Percentiles rank a stretch among this genome's conserved stretches.
phyloP scores from a whole-genome alignment of 2,329 filamentous ascomycete genomes.

The Colletotrichum liaoningense region DNA sequence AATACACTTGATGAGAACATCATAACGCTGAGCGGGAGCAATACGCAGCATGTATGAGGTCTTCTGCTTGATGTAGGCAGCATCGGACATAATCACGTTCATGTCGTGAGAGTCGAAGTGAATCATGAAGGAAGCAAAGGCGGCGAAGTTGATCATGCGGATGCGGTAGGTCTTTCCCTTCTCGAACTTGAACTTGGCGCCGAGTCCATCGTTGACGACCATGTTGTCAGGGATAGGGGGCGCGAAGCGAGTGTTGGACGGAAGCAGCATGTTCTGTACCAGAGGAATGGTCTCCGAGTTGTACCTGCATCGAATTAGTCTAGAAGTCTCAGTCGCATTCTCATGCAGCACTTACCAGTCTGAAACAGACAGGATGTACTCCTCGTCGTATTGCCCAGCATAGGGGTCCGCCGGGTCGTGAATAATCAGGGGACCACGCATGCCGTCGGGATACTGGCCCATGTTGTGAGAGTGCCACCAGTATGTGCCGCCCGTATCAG shows the following conservation, averaged over 20 bases:
- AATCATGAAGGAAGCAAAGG: constrained; percentile 55
- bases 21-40: constrained; percentile 57
- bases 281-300: constrained; percentile 51
- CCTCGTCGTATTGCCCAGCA: constrained; percentile 64
- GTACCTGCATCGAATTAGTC: constrained; percentile 48
- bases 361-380: constrained; percentile 60
- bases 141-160: constrained; percentile 58
- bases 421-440: constrained; percentile 71
- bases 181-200: constrained; percentile 49
- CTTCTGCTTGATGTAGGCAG: constrained; percentile 50
- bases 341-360: constrained; percentile 44
- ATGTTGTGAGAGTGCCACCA: constrained; percentile 73
- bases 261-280: constrained; percentile 52
- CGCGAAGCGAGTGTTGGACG: constrained; percentile 50
- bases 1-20: constrained; percentile 56
- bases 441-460: constrained; percentile 76
- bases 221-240: constrained; percentile 56
- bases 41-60: constrained; percentile 53
- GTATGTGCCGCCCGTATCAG: constrained; percentile 55
- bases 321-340: not conserved
- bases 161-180: constrained; percentile 59
- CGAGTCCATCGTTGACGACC: constrained; percentile 56
- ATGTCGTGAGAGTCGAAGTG: constrained; percentile 57
- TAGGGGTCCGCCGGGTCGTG: constrained; percentile 68
- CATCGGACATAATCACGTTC: constrained; percentile 58